Conservation (phyloP, 192 early-diverging fungal species). For the Gaertneriomyces semiglobifer region DNA sequence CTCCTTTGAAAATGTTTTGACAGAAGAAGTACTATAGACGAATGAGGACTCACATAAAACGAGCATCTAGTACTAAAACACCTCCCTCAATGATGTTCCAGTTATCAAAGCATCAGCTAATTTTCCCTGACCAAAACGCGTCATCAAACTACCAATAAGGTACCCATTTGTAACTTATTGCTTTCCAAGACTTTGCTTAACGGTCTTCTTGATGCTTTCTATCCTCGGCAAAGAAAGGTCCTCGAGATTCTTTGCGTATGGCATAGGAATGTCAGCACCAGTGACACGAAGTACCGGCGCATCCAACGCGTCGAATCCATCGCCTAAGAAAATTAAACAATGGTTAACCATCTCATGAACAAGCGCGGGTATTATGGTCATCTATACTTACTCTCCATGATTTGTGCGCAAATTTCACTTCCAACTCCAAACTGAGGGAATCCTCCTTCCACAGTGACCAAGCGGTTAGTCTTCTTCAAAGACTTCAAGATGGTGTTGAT, state of each 20-base stretch:
- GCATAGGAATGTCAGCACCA: conserved; percentile 96
- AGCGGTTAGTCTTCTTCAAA: conserved; percentile 96
- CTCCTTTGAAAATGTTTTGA: too few relatives aligned
- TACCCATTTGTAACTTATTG: conserved; percentile 25
- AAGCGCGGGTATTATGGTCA: not conserved
- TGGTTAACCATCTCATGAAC: conserved; percentile 10
- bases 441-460: conserved; percentile 93
- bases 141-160: too few relatives aligned
- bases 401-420: conserved; percentile 90
- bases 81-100: too few relatives aligned
- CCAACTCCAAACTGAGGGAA: conserved; percentile 95
- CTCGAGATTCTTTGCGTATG: conserved; percentile 95
- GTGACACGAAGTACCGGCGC: conserved; percentile 89
- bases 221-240: conserved; percentile 77
- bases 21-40: too few relatives aligned
- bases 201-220: conserved; percentile 77
- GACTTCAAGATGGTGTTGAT: conserved; percentile 85
- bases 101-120: too few relatives aligned
- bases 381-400: conserved; percentile 77
- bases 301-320: conserved; percentile 94
- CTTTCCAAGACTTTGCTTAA: conserved; percentile 61
- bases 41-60: too few relatives aligned
- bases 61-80: too few relatives aligned
- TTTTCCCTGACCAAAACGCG: too few relatives aligned
- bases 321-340: conserved; percentile 39